Evolutionary conservation across 306 rosid genomes (phyloP).

Genomic region (Vachellia collinsii): DNA sequence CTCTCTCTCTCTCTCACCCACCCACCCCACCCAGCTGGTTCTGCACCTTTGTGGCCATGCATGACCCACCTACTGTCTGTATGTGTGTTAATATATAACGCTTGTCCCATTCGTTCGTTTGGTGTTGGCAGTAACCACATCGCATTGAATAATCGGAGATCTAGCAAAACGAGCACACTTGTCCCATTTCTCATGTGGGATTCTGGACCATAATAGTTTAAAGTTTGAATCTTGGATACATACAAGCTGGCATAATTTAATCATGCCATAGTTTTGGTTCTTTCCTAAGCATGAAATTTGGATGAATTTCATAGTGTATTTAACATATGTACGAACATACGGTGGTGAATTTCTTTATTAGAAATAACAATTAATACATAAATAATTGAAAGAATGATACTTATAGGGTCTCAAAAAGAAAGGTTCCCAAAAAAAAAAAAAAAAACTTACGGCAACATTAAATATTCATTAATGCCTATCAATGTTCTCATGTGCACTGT

Average conservation of each 20-base stretch:
- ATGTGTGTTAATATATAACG: not conserved
- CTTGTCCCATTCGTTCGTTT: not conserved
- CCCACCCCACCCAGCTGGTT: not conserved
- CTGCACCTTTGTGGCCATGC: not conserved
- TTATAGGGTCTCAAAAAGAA: no score
- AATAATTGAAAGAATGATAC: not conserved
- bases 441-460: no score
- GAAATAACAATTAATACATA: no score
- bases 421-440: no score
- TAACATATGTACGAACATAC: no score
- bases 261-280: not conserved
- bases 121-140: not conserved
- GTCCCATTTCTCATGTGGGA: not conserved
- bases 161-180: not conserved
- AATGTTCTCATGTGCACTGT: no score
- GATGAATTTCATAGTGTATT: not conserved
- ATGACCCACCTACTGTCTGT: conserved; percentile 13
- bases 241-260: not conserved
- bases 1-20: not conserved
- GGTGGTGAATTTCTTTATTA: not conserved
- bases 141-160: not conserved
- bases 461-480: no score
- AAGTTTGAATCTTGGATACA: not conserved
- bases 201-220: not conserved
- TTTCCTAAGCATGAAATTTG: not conserved